phyloP scores from a whole-genome alignment of 768 basidiomycete species.

The Tremella yokohamensis region DNA sequence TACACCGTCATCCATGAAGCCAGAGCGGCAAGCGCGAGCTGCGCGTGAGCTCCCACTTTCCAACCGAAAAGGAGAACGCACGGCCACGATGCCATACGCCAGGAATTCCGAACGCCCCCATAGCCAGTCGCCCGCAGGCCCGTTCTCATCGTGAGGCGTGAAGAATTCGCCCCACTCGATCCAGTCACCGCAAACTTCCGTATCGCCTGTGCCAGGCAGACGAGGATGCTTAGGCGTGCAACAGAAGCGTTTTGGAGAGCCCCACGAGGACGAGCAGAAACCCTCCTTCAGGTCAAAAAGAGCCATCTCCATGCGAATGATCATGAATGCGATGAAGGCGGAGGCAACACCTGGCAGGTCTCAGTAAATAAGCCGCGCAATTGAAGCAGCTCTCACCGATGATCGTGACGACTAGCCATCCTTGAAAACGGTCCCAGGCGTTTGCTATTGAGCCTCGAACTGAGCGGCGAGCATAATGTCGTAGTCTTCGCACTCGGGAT shows the following conservation, averaged over 20 bases:
- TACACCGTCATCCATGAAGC: constrained; percentile 79
- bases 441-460: constrained; percentile 64
- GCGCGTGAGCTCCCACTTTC: constrained; percentile 4
- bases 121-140: constrained; percentile 43
- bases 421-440: constrained; percentile 69
- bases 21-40: constrained; percentile 69
- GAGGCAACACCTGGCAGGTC: constrained; percentile 61
- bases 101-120: constrained; percentile 62
- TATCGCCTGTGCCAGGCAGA: constrained; percentile 17
- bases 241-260: constrained; percentile 75
- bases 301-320: constrained; percentile 79
- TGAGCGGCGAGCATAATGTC: constrained; percentile 58
- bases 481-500: constrained; percentile 68
- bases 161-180: constrained; percentile 68
- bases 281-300: constrained; percentile 92
- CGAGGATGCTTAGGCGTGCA: constrained; percentile 57
- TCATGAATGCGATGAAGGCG: constrained; percentile 78
- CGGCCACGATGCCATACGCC: constrained; percentile 71
- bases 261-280: constrained; percentile 68
- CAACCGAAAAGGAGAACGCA: constrained; percentile 53
- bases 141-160: constrained; percentile 43
- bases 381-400: constrained; percentile 55
- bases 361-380: neutral
- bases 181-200: constrained; percentile 66
- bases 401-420: constrained; percentile 84